Evolutionary conservation across 1,284 basidiomycete species (phyloP).

Genomic region (Fistulinella cinereoalba): DNA sequence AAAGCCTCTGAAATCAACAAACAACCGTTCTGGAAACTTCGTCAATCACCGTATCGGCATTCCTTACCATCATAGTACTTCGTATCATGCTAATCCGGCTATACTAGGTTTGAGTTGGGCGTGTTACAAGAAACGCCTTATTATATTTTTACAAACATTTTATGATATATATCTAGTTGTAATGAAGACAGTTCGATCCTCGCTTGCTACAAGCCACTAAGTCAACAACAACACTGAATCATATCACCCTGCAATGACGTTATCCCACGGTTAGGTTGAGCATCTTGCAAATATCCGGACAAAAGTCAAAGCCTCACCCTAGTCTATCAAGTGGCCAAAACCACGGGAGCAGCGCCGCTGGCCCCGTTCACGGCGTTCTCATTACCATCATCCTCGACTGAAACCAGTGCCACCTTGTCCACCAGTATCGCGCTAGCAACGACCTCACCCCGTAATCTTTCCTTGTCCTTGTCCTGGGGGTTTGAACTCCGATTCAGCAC

Average conservation of each 20-base stretch:
- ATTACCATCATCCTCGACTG: conserved; percentile 25
- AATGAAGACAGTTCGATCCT: conserved; percentile 22
- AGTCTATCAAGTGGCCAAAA: conserved; percentile 28
- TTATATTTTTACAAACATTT: conserved; percentile 39
- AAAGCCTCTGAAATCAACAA: conserved; percentile 29
- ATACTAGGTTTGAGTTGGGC: too few relatives aligned
- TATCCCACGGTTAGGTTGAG: too few relatives aligned
- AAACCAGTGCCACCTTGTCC: conserved; percentile 30
- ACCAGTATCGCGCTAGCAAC: conserved; percentile 35
- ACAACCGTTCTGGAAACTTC: too few relatives aligned
- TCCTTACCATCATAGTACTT: too few relatives aligned
- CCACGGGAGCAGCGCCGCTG: conserved; percentile 18
- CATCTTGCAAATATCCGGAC: not conserved
- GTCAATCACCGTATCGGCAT: too few relatives aligned
- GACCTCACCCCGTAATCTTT: conserved; percentile 33
- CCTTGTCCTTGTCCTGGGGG: conserved; percentile 32
- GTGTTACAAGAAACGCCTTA: conserved; percentile 16
- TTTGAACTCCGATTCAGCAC: conserved; percentile 12
- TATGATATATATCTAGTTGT: conserved; percentile 34
- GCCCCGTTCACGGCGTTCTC: conserved; percentile 9
- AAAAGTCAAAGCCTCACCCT: conserved; percentile 18
- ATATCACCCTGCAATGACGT: conserved; percentile 2
- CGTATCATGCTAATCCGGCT: too few relatives aligned
- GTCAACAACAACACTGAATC: conserved; percentile 22
- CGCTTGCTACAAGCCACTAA: conserved; percentile 25